Conservation (phyloP, 106 monocot species). For the Allium cepa region DNA sequence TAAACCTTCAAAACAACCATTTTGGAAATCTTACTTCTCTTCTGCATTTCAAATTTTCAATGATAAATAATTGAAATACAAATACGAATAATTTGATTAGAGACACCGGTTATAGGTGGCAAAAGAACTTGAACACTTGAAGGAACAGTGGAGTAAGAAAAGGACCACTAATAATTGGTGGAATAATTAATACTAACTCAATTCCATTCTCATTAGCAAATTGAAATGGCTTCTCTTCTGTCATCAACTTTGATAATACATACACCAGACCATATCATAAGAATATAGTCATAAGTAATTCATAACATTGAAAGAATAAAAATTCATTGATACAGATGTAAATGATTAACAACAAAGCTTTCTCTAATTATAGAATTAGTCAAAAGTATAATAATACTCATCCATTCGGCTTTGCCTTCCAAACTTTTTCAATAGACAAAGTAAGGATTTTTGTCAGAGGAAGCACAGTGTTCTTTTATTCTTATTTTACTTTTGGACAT, state of each 20-base stretch:
- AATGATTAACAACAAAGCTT: neutral
- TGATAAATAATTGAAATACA: too few species aligned
- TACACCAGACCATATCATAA: conserved; percentile 32
- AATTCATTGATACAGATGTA: neutral
- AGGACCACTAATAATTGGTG: conserved; percentile 53
- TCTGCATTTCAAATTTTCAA: too few species aligned
- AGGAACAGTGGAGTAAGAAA: conserved; percentile 48
- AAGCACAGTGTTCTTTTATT: too few species aligned
- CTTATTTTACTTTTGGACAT: too few species aligned
- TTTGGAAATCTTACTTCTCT: too few species aligned
- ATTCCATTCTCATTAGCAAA: conserved; percentile 52
- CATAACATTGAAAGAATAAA: neutral
- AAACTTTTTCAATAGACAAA: conserved; percentile 5
- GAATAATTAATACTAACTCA: conserved; percentile 44
- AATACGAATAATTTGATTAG: too few species aligned
- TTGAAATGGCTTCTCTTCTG: conserved; percentile 49
- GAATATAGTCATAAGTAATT: neutral
- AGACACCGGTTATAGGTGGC: conserved; percentile 43
- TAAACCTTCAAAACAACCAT: too few species aligned
- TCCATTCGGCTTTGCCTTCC: conserved; percentile 44
- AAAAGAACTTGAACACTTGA: conserved; percentile 47
- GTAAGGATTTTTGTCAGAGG: too few species aligned
- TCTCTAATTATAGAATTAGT: neutral
- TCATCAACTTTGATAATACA: conserved; percentile 45
- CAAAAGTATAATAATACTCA: conserved; percentile 17